A percentile compares a stretch with the other conserved stretches of the same genome.
Conservation (phyloP, 371 early-diverging fungal species). For the Saksenaea oblongispora region DNA sequence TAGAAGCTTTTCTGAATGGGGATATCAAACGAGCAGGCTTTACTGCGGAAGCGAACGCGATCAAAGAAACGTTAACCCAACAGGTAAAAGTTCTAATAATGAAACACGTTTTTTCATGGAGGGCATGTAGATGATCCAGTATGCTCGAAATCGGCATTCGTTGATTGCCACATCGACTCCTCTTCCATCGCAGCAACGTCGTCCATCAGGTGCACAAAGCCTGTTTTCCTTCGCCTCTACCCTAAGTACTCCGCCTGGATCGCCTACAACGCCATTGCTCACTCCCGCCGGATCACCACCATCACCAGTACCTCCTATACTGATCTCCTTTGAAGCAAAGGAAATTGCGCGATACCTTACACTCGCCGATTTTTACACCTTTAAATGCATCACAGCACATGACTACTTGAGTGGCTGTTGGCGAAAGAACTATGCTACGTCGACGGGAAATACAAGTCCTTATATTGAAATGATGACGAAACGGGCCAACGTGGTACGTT, state of each 20-base stretch:
- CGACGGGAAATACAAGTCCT: slow-evolving; percentile 7
- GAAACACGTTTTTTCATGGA: background rate
- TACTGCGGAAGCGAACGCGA: slow-evolving; percentile 29
- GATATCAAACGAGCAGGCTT: slow-evolving; percentile 37
- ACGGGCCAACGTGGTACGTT: slow-evolving; percentile 38
- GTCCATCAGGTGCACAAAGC: slow-evolving; percentile 25
- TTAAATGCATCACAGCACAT: slow-evolving; percentile 42
- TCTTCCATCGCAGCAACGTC: slow-evolving; percentile 11
- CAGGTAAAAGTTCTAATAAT: slow-evolving; percentile 16
- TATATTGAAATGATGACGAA: slow-evolving; percentile 41
- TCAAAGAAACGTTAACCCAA: slow-evolving; percentile 31
- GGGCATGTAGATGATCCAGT: slow-evolving; percentile 11
- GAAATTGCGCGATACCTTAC: slow-evolving; percentile 44
- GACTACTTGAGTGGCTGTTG: slow-evolving; percentile 36
- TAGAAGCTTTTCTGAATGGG: slow-evolving; percentile 36
- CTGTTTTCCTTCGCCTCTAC: slow-evolving; percentile 28
- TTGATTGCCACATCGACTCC: slow-evolving; percentile 17
- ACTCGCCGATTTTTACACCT: slow-evolving; percentile 40
- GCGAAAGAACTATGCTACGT: background rate
- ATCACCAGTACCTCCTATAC: slow-evolving; percentile 1
- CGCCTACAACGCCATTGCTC: slow-evolving; percentile 20
- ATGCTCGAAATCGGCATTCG: slow-evolving; percentile 23
- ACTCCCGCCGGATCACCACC: background rate
- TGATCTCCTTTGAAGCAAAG: slow-evolving; percentile 18
- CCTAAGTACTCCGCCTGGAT: slow-evolving; percentile 35